phyloP scores from a whole-genome alignment of 2,329 filamentous ascomycete species.

The Botryotinia calthae region DNA sequence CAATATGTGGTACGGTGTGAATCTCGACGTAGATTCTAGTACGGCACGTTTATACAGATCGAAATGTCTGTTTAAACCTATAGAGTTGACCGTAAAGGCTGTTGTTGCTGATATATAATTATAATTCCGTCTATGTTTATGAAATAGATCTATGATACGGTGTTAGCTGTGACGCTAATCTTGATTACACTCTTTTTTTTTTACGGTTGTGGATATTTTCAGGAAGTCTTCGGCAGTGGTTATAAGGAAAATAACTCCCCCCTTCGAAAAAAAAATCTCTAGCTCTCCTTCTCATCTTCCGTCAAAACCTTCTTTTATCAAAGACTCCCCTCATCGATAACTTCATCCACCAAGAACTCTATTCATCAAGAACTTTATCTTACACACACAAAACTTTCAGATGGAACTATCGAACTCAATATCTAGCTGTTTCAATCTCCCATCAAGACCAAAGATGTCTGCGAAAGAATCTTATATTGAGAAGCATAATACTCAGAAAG shows the following conservation, averaged over 20 bases:
- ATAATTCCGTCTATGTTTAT: not conserved
- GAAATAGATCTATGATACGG: not conserved
- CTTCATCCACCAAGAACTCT: not conserved
- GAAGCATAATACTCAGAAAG: not conserved
- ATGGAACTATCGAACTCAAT: not conserved
- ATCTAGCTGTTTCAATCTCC: not conserved
- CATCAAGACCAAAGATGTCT: not conserved
- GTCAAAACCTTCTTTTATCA: not conserved
- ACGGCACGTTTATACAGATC: not conserved
- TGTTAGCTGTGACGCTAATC: not conserved
- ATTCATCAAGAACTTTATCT: not conserved
- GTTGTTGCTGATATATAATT: not conserved
- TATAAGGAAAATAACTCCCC: not conserved
- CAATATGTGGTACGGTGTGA: not conserved
- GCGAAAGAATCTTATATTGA: not conserved
- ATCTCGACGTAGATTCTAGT: not conserved
- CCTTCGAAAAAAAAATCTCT: not conserved
- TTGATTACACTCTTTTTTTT: not conserved
- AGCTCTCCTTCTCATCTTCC: not conserved
- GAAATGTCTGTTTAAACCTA: fast-evolving
- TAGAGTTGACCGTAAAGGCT: not conserved
- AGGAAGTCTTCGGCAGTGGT: fast-evolving
- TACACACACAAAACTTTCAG: not conserved
- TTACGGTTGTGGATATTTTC: not conserved
- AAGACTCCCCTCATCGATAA: not conserved